These are phyloP conservation scores for Starmera quercuum DNA, from an alignment of 805 yeast genomes.

Conservation along the genomic window DNA sequence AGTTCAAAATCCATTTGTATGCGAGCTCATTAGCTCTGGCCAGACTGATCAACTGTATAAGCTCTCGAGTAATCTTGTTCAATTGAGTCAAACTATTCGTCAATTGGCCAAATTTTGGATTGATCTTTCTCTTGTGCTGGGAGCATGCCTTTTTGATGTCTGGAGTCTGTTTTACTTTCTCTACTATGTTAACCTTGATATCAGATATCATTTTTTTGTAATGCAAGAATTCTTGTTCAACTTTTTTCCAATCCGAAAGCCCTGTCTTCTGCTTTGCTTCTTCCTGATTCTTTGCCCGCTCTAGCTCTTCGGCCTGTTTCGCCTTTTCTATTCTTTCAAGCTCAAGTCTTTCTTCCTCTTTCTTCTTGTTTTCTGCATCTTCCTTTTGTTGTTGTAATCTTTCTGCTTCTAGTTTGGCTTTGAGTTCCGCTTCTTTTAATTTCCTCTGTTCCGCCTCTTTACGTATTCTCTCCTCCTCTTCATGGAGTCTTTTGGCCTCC, in stretches of 20 bases:
- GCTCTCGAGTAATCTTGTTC: conserved; percentile 38
- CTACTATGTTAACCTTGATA: conserved; percentile 55
- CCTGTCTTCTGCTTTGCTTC: conserved; percentile 20
- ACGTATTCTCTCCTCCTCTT: conserved; percentile 2
- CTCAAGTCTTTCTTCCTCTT: conserved; percentile 5
- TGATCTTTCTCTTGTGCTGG: conserved; percentile 65
- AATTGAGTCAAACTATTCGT: conserved; percentile 66
- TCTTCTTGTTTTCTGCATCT: conserved; percentile 14
- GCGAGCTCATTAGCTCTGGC: conserved; percentile 44
- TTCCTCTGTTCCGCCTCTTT: conserved; percentile 11
- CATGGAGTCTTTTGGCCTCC: conserved; percentile 9
- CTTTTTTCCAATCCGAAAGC: conserved; percentile 23
- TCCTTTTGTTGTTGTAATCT: conserved; percentile 13
- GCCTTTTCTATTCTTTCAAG: too few species aligned
- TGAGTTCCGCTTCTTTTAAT: conserved; percentile 15
- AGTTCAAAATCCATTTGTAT: conserved; percentile 70
- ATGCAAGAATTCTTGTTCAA: conserved; percentile 36
- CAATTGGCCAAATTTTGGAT: conserved; percentile 88
- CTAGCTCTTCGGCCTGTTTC: conserved; percentile 13
- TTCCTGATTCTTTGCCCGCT: conserved; percentile 15
- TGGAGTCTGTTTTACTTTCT: conserved; percentile 44
- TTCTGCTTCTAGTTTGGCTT: conserved; percentile 20
- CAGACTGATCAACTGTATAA: conserved; percentile 40
- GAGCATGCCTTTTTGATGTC: conserved; percentile 46
- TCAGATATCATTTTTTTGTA: conserved; percentile 45